These are phyloP conservation scores for Polychaeton citri DNA, from an alignment of 2,329 filamentous ascomycete genomes.

Conservation along the genomic window DNA sequence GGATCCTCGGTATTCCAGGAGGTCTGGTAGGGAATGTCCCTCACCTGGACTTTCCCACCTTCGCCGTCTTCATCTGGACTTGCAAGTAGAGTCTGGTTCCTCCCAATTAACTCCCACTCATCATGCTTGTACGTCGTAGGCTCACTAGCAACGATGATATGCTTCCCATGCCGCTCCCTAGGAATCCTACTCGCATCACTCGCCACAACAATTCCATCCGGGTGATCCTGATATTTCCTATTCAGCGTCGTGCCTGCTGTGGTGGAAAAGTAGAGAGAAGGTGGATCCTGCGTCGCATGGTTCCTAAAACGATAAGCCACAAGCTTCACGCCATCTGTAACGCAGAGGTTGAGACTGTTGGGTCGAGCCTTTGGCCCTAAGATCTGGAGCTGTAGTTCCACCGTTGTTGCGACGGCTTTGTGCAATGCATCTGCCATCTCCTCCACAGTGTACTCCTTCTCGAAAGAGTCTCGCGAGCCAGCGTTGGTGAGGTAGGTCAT, in stretches of 20 bases:
- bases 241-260: conserved; percentile 40
- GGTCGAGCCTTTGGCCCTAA: conserved; percentile 29
- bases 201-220: conserved; percentile 23
- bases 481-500: conserved; percentile 30
- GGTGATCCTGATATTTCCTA: conserved; percentile 37
- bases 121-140: conserved; percentile 39
- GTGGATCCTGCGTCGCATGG: conserved; percentile 37
- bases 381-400: conserved; percentile 31
- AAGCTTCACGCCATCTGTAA: conserved; percentile 37
- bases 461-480: conserved; percentile 10
- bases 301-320: conserved; percentile 41
- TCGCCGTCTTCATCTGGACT: conserved; percentile 11
- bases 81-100: conserved; percentile 33
- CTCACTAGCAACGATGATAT: conserved; percentile 42
- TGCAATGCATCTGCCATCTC: conserved; percentile 34
- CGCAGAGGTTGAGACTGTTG: conserved; percentile 40
- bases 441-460: conserved; percentile 27
- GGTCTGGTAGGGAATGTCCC: conserved; percentile 24
- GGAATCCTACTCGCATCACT: conserved; percentile 11
- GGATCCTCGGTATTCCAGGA: conserved; percentile 28
- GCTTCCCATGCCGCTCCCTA: conserved; percentile 30
- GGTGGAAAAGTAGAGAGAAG: conserved; percentile 31
- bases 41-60: conserved; percentile 23
- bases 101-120: conserved; percentile 39
- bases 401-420: conserved; percentile 28